Percentiles rank a stretch among this genome's conserved stretches.
These are phyloP conservation scores for Poronia punctata DNA, from an alignment of 495 filamentous ascomycete genomes.

Conservation along the genomic window DNA sequence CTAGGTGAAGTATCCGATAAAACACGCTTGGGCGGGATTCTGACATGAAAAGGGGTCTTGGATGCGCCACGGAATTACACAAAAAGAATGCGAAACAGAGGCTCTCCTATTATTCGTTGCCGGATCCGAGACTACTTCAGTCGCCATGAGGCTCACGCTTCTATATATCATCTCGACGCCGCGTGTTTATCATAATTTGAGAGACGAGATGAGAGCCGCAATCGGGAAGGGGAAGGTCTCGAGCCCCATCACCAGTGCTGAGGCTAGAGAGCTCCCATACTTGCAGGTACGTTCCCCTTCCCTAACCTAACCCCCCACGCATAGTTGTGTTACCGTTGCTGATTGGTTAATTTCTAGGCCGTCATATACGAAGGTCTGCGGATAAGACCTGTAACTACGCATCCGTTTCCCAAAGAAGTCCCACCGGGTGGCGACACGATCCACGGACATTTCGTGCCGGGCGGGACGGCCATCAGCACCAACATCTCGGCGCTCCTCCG, in stretches of 20 bases:
- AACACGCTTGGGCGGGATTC: conserved; percentile 6
- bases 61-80: conserved; percentile 14
- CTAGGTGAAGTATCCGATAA: conserved; percentile 11
- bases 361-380: conserved; percentile 42
- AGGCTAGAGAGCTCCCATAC: conserved; percentile 39
- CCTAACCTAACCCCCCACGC: no score
- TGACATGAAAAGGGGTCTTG: conserved; percentile 16
- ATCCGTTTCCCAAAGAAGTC: conserved; percentile 40
- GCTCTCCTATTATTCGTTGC: conserved; percentile 44
- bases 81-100: conserved; percentile 19
- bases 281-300: conserved; percentile 23
- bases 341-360: conserved; percentile 24
- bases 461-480: conserved; percentile 47
- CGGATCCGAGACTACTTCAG: conserved; percentile 59
- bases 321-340: not conserved
- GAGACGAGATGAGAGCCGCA: conserved; percentile 49
- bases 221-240: conserved; percentile 24
- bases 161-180: conserved; percentile 44
- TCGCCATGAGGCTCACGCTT: conserved; percentile 48
- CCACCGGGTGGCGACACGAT: conserved; percentile 41
- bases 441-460: conserved; percentile 45
- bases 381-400: conserved; percentile 36
- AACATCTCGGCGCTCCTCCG: conserved; percentile 49
- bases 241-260: conserved; percentile 28
- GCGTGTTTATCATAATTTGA: conserved; percentile 42